Evolutionary conservation across 2,329 filamentous ascomycete genomes (phyloP), one percentile per base, ranked within the genome.

Genomic region (Ophiostoma tasmaniense): DNA sequence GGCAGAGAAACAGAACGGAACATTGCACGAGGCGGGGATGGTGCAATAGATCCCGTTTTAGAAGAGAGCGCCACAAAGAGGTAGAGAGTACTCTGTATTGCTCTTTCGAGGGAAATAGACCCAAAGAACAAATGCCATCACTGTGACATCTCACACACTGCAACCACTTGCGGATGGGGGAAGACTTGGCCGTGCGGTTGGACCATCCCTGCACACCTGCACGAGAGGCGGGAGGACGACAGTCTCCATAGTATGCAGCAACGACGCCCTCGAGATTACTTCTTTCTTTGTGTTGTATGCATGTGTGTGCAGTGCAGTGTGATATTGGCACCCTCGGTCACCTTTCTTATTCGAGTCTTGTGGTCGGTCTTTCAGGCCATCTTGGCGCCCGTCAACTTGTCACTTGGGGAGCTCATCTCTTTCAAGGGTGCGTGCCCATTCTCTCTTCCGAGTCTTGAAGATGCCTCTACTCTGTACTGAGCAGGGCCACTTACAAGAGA

Each of bases 201-300:
- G 30, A n/a, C 59, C 59, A 62, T 62, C 59, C 59, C 30, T 62
- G 59, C 59, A 62, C 50, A 62, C 64, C 37, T 66, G 64, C 64
- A 65, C 64, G 13, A 66, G 37, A 22, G 39, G 14, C 68, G 68
- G 65, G 65, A 67, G 65, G 55, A 67, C 55, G 42, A 45, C 65
- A 45, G 45, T 66, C 65, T 45, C 66, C 59, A 68, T 64, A 39
- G 50, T 28, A 62, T 66, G 52, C 62, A 67, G 65, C 50, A 61
- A 30, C 30, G 33, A 70, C 64, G 22, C 22, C 50, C 50, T 28
- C 22, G 50, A 55, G 45, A 22, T 22, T 55, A 55, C n/a, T 20
- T 45, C 3, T 11, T 39, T 45, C 14, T 45, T 14, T 45, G 17
- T 45, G 42, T 45, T n/a, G 50, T 55, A 55, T 55, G 50, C 50